Evolutionary conservation across 805 yeast genomes (phyloP), one percentile per base, ranked within the genome.

Genomic region (Phaffomyces antillensis): DNA sequence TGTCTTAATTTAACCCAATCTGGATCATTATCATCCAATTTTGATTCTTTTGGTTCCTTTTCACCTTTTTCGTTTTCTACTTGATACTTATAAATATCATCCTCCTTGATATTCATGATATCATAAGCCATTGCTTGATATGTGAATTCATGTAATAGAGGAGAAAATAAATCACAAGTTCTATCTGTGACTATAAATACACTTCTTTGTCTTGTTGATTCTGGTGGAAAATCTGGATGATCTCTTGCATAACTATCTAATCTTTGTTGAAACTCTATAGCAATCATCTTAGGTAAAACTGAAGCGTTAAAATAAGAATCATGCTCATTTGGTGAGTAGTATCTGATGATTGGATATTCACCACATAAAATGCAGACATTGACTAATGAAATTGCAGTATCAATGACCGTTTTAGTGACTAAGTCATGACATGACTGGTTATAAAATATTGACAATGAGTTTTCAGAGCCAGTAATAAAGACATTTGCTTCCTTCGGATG

Each of bases 111-210:
- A 28, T 66, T 67, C 2, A 74, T 72, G 25, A 83, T 64, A 62
- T 91, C 99, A 67, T 83, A 83, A 17, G 90, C 84, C 86, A 90
- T 81, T 5, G 97, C 90, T 64, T 91, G 95, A 63, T 90, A 93
- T 23, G 83, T 77, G 63, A 90, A 87, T 60, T 88, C 96, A 62
- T 93, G 98, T 44, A 90, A 64, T 39, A 93, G 61, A 0, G 97
- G 96, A 7, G 93, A 85, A 55, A 77, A 77, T 40, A 84, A 68
- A 61, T 95, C 99, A 60, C 89, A 60, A 2, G 95, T 74, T 50
- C 99, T 73, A 63, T 93, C 99, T 2, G 86, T 70, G 17, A 93
- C 77, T 31, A 93, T 63, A 51, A 91, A 72, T 0, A 86, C 72
- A 0, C 96, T 75, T 49, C 93, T 72, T 18, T 87, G 86, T 52